A percentile compares a stretch with the other conserved stretches of the same genome.
phyloP scores from a whole-genome alignment of 768 basidiomycete species.

The Fomitopsis pulvina region DNA sequence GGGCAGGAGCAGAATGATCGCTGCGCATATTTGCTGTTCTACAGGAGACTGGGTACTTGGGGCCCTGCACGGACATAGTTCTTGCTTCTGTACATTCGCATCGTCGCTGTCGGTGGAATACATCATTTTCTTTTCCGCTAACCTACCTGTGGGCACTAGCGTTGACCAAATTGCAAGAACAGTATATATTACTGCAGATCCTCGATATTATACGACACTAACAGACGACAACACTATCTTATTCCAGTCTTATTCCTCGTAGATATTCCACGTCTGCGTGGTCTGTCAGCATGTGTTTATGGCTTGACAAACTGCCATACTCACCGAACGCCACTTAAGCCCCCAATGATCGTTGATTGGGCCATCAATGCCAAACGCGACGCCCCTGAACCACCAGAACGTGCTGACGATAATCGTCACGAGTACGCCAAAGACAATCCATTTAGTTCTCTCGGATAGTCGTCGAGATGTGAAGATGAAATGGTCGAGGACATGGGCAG shows the following conservation, averaged over 20 bases:
- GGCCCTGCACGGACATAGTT: slow-evolving; percentile 16
- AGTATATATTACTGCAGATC: neutral
- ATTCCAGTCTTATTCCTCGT: slow-evolving; percentile 20
- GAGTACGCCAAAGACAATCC: slow-evolving; percentile 60
- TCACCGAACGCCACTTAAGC: slow-evolving; percentile 65
- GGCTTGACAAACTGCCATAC: slow-evolving; percentile 12
- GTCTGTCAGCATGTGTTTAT: neutral
- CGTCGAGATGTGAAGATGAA: slow-evolving; percentile 78
- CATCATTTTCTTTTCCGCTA: neutral
- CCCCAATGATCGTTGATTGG: slow-evolving; percentile 78
- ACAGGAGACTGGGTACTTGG: slow-evolving; percentile 47
- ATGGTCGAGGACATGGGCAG: slow-evolving; percentile 87
- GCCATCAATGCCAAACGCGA: slow-evolving; percentile 91
- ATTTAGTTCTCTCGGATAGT: slow-evolving; percentile 57
- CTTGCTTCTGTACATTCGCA: neutral
- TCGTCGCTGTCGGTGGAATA: neutral
- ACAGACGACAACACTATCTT: neutral
- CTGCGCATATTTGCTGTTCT: slow-evolving; percentile 86
- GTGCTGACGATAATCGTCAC: slow-evolving; percentile 55
- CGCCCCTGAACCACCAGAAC: slow-evolving; percentile 93
- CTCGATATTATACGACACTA: slow-evolving; percentile 8
- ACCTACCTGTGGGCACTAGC: neutral
- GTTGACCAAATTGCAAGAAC: neutral
- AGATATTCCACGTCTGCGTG: slow-evolving; percentile 31
- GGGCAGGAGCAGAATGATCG: slow-evolving; percentile 46